These are phyloP conservation scores for Prunus armeniaca DNA, from an alignment of 306 rosid genomes.

Conservation along the genomic window DNA sequence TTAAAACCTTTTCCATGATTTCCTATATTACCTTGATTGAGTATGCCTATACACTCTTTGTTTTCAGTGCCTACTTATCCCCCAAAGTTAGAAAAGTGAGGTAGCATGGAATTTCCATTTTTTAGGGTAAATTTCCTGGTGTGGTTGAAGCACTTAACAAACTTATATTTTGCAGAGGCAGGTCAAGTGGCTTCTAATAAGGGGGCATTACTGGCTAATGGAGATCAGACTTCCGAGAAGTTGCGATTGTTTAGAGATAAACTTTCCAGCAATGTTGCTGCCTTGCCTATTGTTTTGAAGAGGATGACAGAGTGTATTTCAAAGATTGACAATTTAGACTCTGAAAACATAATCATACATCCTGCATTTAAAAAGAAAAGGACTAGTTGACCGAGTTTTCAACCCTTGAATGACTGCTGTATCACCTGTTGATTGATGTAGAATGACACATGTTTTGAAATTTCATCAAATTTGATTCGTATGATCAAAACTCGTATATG, in stretches of 20 bases:
- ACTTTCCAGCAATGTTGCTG: slow-evolving; percentile 52
- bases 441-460: slow-evolving; percentile 15
- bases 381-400: slow-evolving; percentile 31
- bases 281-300: slow-evolving; percentile 60
- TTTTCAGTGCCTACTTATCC: background rate
- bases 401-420: slow-evolving; percentile 14
- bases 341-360: slow-evolving; percentile 47
- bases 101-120: background rate
- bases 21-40: background rate
- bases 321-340: slow-evolving; percentile 60
- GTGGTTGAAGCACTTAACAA: slow-evolving; percentile 3
- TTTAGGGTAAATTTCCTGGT: background rate
- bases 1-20: background rate
- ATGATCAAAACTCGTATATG: background rate
- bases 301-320: slow-evolving; percentile 74
- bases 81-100: background rate
- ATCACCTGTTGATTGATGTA: slow-evolving; percentile 17
- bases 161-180: slow-evolving; percentile 29
- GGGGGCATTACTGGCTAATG: slow-evolving; percentile 19
- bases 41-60: background rate
- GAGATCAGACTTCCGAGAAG: slow-evolving; percentile 51
- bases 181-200: slow-evolving; percentile 33
- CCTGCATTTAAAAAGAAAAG: slow-evolving; percentile 64
- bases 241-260: slow-evolving; percentile 59
- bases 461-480: slow-evolving; percentile 10